These are phyloP conservation scores for Boletus pseudopeckii DNA, from an alignment of 768 basidiomycete genomes.

Conservation along the genomic window DNA sequence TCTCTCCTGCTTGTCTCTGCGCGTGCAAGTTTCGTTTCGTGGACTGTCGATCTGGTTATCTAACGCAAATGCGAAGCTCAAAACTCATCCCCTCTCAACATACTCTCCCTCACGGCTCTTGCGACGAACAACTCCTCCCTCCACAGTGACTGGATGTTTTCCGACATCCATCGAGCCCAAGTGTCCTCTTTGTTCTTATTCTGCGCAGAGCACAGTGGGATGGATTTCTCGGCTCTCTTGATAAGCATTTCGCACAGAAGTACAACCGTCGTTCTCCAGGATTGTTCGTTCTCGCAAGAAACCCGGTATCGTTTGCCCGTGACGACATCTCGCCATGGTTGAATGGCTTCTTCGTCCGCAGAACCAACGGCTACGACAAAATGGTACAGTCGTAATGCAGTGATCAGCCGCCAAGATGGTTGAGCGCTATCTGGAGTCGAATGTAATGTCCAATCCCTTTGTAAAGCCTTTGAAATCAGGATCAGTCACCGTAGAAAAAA, in stretches of 20 bases:
- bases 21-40: not conserved
- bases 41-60: not conserved
- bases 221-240: conserved; percentile 28
- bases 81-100: conserved; percentile 48
- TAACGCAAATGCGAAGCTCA: conserved; percentile 19
- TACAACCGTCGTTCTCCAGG: conserved; percentile 42
- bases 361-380: conserved; percentile 34
- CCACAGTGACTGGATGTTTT: conserved; percentile 53
- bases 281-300: conserved; percentile 46
- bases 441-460: conserved; percentile 81
- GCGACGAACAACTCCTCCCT: conserved; percentile 57
- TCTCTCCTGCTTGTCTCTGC: too few species aligned
- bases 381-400: conserved; percentile 65
- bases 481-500: not conserved
- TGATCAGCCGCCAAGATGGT: conserved; percentile 78
- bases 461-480: not conserved
- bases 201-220: conserved; percentile 1
- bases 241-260: conserved; percentile 39
- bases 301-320: conserved; percentile 43
- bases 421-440: conserved; percentile 54
- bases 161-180: conserved; percentile 36
- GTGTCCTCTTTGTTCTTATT: not conserved
- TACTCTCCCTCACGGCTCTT: conserved; percentile 41
- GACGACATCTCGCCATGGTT: conserved; percentile 55
- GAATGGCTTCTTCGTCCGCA: conserved; percentile 32